phyloP scores from a whole-genome alignment of 2,329 filamentous ascomycete genomes.

The Cladosporium sphaerospermum region DNA sequence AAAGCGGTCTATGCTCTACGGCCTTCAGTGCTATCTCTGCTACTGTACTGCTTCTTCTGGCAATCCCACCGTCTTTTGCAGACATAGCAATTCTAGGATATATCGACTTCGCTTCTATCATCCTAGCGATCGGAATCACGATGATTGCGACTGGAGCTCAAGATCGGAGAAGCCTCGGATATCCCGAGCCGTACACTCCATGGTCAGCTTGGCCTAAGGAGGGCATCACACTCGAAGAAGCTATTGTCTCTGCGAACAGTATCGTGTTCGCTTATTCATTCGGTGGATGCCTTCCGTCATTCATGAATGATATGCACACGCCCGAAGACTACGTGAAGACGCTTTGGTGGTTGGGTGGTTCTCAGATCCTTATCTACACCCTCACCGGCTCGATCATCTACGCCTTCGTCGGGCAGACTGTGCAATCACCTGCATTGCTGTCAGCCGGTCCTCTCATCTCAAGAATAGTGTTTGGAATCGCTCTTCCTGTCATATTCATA shows the following conservation, averaged over 20 bases:
- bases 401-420: slow-evolving; percentile 53
- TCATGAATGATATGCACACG: slow-evolving; percentile 58
- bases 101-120: slow-evolving; percentile 7
- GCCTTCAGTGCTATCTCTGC: slow-evolving; percentile 8
- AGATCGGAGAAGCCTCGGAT: background rate
- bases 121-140: slow-evolving; percentile 6
- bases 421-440: slow-evolving; percentile 58
- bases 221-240: slow-evolving; percentile 40
- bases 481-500: slow-evolving; percentile 63
- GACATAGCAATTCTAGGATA: slow-evolving; percentile 7
- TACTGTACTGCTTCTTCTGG: slow-evolving; percentile 1
- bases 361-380: slow-evolving; percentile 57
- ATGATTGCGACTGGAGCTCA: slow-evolving; percentile 9
- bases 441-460: slow-evolving; percentile 50
- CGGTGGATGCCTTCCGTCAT: slow-evolving; percentile 54
- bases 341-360: slow-evolving; percentile 50
- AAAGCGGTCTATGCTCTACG: slow-evolving; percentile 3
- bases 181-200: slow-evolving; percentile 9
- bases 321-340: slow-evolving; percentile 54
- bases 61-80: slow-evolving; percentile 6
- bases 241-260: slow-evolving; percentile 59
- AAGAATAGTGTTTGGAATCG: slow-evolving; percentile 63
- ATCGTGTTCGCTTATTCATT: slow-evolving; percentile 58
- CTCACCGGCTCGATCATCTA: slow-evolving; percentile 61
- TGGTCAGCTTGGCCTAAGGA: slow-evolving; percentile 24